A percentile compares a stretch with the other conserved stretches of the same genome.
phyloP scores from a whole-genome alignment of 129 eudicot genomes.

The Heracleum sosnowskyi region DNA sequence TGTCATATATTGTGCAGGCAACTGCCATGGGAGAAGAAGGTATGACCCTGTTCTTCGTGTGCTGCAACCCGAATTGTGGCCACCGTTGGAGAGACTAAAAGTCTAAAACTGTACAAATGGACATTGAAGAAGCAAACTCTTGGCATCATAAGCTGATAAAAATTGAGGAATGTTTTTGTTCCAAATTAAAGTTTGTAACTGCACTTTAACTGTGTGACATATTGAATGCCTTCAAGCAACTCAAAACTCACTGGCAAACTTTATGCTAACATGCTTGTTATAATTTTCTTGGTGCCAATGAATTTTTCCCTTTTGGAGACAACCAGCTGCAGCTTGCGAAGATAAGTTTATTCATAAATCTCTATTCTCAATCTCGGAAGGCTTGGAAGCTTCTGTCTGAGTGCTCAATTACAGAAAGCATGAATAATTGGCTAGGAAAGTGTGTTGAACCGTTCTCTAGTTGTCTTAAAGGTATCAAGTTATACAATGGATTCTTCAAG shows the following conservation, averaged over 20 bases:
- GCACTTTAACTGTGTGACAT: background rate
- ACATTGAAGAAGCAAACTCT: background rate
- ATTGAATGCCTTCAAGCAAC: background rate
- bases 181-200: background rate
- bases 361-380: background rate
- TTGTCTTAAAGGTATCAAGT: background rate
- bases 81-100: constrained; percentile 85
- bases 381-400: background rate
- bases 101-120: constrained; percentile 30
- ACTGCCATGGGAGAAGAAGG: constrained; percentile 95
- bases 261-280: background rate
- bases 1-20: constrained; percentile 39
- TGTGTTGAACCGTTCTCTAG: background rate
- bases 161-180: background rate
- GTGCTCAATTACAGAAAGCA: background rate
- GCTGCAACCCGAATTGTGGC: constrained; percentile 86
- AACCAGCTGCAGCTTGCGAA: background rate
- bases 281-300: background rate
- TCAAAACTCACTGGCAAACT: background rate
- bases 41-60: constrained; percentile 90
- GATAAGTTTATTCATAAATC: background rate
- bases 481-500: background rate
- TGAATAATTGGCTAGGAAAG: background rate
- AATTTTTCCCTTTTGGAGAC: background rate
- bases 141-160: background rate